Evolutionary conservation across 1,139 yeast species (phyloP), one percentile per base, ranked within the genome.

Genomic region (Taiozyma onychis): DNA sequence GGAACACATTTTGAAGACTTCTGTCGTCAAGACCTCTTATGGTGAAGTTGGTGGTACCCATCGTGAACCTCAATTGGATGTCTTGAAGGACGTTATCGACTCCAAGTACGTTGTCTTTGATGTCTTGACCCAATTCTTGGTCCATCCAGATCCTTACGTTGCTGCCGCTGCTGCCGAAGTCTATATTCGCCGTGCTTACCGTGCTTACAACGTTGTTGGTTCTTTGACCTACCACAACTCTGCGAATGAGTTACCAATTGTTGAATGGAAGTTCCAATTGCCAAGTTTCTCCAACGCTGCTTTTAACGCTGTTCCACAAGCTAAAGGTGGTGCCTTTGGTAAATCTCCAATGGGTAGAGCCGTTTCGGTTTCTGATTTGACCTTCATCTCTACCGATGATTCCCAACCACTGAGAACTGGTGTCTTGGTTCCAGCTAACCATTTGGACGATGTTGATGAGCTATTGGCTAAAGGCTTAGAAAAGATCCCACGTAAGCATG

Each of bases 91-190:
- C 69, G 95, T 93, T 52, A 93, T 93, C 58, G 99, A 93, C 66
- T 90, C 98, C 46, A 90, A 88, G 68, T 95, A 89, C 72, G 89
- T 93, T 53, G 98, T 93, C 18, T 93, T 91, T 67, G 99, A 93
- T 67, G 99, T 95, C 39, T 78, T 93, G 66, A 79, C 95, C 39
- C 97, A 89, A 72, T 93, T 95, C 71, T 81, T 93, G 71, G 81
- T 81, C 48, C 88, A 89, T 61, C 64, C 77, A 24, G 98, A 95
- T 64, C 88, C 88, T 48, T 88, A 89, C 78, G 95, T 93, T 55
- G 87, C 95, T 6, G 80, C 93, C 62, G 98, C 99, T 39, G 98
- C 99, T 43, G 89, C 96, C 46, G 98, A 93, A 71, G 96, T 93
- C 51, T 93, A 93, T 69, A 85, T 91, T 52, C 86, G 99, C 70